Percentiles rank a stretch among this genome's conserved stretches.
Evolutionary conservation across 2,329 filamentous ascomycete species (phyloP).

Genomic region (Coniochaeta sp.): DNA sequence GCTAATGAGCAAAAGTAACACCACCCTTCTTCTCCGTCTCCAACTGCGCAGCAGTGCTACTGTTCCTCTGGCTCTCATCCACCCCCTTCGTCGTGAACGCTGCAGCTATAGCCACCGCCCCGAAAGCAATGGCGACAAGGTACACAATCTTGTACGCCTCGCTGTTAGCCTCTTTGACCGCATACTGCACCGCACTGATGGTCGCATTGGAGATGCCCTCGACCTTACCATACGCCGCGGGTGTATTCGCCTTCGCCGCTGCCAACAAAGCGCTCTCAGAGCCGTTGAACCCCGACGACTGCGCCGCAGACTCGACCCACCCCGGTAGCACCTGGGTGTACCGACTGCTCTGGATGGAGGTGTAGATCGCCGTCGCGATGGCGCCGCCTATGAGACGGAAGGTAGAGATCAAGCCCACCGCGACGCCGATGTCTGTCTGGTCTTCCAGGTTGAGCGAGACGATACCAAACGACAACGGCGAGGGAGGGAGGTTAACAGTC

Average conservation of each 20-base stretch:
- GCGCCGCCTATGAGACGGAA: constrained; percentile 26
- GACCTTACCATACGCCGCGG: constrained; percentile 20
- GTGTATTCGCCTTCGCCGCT: constrained; percentile 20
- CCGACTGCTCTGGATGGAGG: constrained; percentile 22
- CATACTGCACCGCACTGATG: constrained; percentile 19
- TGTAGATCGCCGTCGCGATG: constrained; percentile 28
- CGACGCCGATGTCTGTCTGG: constrained; percentile 27
- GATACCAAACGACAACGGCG: constrained; percentile 23
- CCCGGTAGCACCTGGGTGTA: constrained; percentile 15
- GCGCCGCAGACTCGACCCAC: constrained; percentile 10
- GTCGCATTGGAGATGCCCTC: constrained; percentile 18
- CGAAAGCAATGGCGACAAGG: constrained; percentile 27
- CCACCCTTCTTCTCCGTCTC: background rate
- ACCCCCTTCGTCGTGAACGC: constrained; percentile 12
- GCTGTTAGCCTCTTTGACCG: constrained; percentile 23
- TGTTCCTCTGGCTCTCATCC: constrained; percentile 13
- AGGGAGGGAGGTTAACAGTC: constrained; percentile 19
- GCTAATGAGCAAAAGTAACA: background rate
- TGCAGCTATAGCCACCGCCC: constrained; percentile 22
- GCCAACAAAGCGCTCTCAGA: constrained; percentile 12
- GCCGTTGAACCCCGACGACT: constrained; percentile 10
- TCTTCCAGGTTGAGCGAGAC: constrained; percentile 24
- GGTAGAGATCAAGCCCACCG: constrained; percentile 24
- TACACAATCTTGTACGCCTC: constrained; percentile 20
- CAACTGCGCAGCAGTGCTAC: constrained; percentile 16